Percentiles rank a stretch among this genome's conserved stretches.
Conservation (phyloP, 1,139 yeast genomes). For the Debaryomyces udenii region DNA sequence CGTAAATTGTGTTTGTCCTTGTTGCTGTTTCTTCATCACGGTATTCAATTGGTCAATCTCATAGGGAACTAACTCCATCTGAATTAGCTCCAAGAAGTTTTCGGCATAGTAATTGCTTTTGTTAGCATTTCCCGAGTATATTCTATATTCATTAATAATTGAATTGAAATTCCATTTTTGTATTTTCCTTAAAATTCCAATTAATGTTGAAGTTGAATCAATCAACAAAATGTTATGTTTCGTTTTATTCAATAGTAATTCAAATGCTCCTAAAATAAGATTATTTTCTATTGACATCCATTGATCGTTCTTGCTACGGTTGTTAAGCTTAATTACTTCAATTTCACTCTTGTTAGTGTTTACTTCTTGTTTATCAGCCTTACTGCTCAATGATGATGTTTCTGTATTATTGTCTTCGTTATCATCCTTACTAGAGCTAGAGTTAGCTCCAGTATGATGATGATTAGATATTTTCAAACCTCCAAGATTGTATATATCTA, state of each 20-base stretch:
- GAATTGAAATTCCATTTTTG: constrained; percentile 91
- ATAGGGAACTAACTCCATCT: constrained; percentile 53
- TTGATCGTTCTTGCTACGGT: constrained; percentile 48
- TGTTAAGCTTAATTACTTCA: constrained; percentile 21
- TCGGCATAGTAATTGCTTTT: constrained; percentile 81
- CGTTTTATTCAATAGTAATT: constrained; percentile 60
- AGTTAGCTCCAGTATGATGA: constrained; percentile 35
- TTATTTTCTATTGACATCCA: constrained; percentile 73
- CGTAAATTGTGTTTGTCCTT: constrained; percentile 11
- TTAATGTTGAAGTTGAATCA: constrained; percentile 77
- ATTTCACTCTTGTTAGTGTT: constrained; percentile 11
- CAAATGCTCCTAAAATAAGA: constrained; percentile 58
- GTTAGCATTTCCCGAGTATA: constrained; percentile 65
- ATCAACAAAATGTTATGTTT: constrained; percentile 74
- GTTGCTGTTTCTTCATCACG: constrained; percentile 11
- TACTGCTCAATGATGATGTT: constrained; percentile 3
- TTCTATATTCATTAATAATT: constrained; percentile 80
- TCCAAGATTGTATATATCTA: constrained; percentile 50
- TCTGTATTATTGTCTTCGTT: constrained; percentile 22
- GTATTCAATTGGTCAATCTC: constrained; percentile 37
- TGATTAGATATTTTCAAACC: constrained; percentile 48
- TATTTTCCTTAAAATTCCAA: constrained; percentile 77
- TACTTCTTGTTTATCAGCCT: constrained; percentile 4
- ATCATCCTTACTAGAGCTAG: constrained; percentile 19
- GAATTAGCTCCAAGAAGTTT: constrained; percentile 73